phyloP scores from a whole-genome alignment of 2,329 filamentous ascomycete species.

The Rutstroemia sp. region DNA sequence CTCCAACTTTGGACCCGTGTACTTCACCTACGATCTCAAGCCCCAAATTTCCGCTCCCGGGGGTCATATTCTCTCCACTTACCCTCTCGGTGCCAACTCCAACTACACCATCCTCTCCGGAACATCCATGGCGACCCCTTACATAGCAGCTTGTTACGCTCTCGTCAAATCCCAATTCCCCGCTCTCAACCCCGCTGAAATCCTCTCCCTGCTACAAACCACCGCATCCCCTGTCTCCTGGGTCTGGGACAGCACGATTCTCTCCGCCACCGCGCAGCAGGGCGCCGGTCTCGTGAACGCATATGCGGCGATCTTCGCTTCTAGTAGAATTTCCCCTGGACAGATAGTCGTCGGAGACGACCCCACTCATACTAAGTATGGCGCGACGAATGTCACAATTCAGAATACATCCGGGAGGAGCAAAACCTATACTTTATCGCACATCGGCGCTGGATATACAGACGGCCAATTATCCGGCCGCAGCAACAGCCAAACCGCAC shows the following conservation, averaged over 20 bases:
- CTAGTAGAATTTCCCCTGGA: conserved; percentile 20
- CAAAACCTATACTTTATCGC: conserved; percentile 22
- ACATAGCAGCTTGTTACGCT: conserved; percentile 29
- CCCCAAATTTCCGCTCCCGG: conserved; percentile 29
- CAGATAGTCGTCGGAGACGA: conserved; percentile 19
- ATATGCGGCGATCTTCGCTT: conserved; percentile 26
- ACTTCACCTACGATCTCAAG: conserved; percentile 13
- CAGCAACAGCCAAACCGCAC: conserved; percentile 17
- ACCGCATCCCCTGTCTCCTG: conserved; percentile 26
- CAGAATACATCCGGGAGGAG: conserved; percentile 15
- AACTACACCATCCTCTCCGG: conserved; percentile 32
- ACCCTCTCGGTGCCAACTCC: conserved; percentile 25
- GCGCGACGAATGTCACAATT: conserved; percentile 23
- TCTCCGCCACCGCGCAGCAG: conserved; percentile 29
- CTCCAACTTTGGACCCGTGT: conserved; percentile 16
- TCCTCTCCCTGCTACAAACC: conserved; percentile 27
- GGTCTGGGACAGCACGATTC: conserved; percentile 24
- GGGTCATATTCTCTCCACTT: conserved; percentile 31
- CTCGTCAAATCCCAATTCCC: conserved; percentile 31
- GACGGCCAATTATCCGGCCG: conserved; percentile 14
- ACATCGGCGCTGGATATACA: conserved; percentile 21
- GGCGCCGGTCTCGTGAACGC: conserved; percentile 31
- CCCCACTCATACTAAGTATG: conserved; percentile 3
- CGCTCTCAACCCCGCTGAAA: conserved; percentile 21
- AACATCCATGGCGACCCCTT: conserved; percentile 34